Evolutionary conservation across 148 eudicot species (phyloP).

Genomic region (Chenopodium formosanum): DNA sequence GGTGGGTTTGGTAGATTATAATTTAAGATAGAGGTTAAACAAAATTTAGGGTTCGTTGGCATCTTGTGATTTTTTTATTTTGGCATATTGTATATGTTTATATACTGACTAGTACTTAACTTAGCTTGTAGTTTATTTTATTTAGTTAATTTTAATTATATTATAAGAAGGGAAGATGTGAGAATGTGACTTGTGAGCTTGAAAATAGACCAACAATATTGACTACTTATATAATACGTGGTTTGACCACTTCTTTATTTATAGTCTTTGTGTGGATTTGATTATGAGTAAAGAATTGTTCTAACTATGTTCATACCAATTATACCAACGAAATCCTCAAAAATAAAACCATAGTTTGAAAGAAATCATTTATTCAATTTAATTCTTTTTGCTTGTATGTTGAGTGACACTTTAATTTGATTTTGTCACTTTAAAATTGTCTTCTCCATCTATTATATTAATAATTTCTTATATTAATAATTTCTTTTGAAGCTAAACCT

Average conservation of each 20-base stretch:
- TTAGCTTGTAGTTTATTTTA: neutral
- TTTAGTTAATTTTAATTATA: neutral
- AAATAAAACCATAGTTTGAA: too few species aligned
- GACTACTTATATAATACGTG: neutral
- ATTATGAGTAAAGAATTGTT: too few species aligned
- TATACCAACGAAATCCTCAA: too few species aligned
- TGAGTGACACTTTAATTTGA: too few species aligned
- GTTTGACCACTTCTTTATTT: neutral
- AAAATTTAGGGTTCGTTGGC: neutral
- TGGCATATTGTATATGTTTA: neutral
- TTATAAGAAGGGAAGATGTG: neutral
- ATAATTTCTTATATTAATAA: too few species aligned
- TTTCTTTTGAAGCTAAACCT: too few species aligned
- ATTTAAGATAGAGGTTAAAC: neutral
- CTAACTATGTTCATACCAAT: too few species aligned
- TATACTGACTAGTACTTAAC: neutral
- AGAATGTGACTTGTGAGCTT: neutral
- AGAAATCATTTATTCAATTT: too few species aligned
- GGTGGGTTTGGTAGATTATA: constrained; percentile 36
- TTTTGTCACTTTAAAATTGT: too few species aligned
- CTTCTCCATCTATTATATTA: too few species aligned
- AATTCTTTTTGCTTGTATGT: too few species aligned
- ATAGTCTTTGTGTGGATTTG: too few species aligned
- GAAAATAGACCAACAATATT: neutral
- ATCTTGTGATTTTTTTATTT: neutral